Evolutionary conservation across 495 filamentous ascomycete genomes (phyloP), one percentile per base, ranked within the genome.

Genomic region (Cetradonia linearis): DNA sequence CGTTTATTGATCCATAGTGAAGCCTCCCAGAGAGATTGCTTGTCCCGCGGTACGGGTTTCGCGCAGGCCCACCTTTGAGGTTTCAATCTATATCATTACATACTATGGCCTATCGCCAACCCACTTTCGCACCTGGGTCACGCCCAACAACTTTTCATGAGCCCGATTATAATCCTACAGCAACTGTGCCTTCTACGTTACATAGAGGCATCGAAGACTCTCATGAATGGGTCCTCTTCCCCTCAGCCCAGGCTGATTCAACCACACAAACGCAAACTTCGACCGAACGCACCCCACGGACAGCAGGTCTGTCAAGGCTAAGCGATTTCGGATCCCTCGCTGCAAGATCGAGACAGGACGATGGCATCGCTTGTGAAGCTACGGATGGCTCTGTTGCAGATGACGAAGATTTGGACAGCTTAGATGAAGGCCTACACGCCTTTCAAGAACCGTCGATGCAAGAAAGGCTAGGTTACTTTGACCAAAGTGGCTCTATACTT

Each of bases 211-310:
- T 79, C 46, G 82, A 86, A 67, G 87, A 95, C 55, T 82, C 88
- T 5, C 84, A 91, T 69, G 91, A 95, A 83, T 97, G 93, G 94
- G 84, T 98, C 48, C 82, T 98, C 64, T 98, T 98, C 74, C 89
- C 80, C 50, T 54, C 50, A 54, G 50, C 31, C 10, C 30, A 54
- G 20, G 82, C 83, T 25, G 74, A 81, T 40, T 82, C 84, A 8
- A 78, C 75, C 28, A 79, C 83, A 40, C 79, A 79, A 20, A 87
- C 85, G 0, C 84, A 86, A 66, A 81, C 86, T 58, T 90, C 88
- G 25, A 85, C 87, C 14, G 83, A 83, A 38, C 81, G 79, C 60
- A 88, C 87, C 55, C 79, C 83, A 44, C 78, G 76, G 42, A 95
- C 90, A 9, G 82, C 82, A 25, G 87, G 84, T 36, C 78, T 81